Evolutionary conservation across 2,329 filamentous ascomycete species (phyloP).

Genomic region (Botrytis paeoniae): DNA sequence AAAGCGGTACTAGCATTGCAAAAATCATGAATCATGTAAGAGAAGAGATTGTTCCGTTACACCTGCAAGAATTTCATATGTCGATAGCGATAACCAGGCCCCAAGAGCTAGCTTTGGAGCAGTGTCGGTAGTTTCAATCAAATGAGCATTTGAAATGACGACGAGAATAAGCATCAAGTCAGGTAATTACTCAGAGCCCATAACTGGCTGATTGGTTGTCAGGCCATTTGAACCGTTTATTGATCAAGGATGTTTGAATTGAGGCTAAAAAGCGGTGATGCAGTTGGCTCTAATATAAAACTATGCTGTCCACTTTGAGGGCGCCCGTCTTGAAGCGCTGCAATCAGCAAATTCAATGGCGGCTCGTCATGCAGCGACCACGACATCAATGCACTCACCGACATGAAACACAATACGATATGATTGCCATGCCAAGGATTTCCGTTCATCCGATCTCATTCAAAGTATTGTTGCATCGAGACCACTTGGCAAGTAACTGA

Average conservation of each 20-base stretch:
- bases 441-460: constrained; percentile 3
- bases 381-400: neutral
- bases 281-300: neutral
- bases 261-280: neutral
- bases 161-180: neutral
- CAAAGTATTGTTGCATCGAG: neutral
- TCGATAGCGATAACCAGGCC: neutral
- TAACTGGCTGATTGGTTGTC: neutral
- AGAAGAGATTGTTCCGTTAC: neutral
- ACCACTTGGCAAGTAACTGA: neutral
- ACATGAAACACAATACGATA: neutral
- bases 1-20: too few relatives aligned
- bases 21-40: neutral
- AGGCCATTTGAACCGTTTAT: neutral
- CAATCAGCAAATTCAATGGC: neutral
- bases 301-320: neutral
- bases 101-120: neutral
- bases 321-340: neutral
- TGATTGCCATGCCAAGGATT: neutral
- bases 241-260: neutral
- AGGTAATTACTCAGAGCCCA: neutral
- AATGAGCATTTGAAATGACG: neutral
- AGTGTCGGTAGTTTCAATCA: neutral
- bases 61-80: neutral
- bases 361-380: neutral